phyloP scores from a whole-genome alignment of 2,329 filamentous ascomycete species.

The Ascosphaera apis region DNA sequence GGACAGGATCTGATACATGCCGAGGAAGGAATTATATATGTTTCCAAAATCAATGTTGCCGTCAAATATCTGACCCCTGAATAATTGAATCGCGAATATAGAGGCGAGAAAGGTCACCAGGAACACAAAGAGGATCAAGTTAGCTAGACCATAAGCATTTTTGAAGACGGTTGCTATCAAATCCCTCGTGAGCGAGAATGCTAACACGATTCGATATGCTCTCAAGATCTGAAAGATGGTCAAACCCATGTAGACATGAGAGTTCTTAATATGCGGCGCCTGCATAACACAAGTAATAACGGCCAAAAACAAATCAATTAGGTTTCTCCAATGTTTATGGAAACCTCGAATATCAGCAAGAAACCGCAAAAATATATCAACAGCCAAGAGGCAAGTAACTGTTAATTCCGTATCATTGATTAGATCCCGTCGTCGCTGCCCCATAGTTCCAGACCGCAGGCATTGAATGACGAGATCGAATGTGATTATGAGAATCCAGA shows the following conservation, averaged over 20 bases:
- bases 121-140: slow-evolving; percentile 90
- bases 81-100: slow-evolving; percentile 81
- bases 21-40: slow-evolving; percentile 87
- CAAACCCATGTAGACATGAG: slow-evolving; percentile 60
- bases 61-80: slow-evolving; percentile 59
- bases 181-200: slow-evolving; percentile 64
- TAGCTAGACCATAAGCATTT: slow-evolving; percentile 76
- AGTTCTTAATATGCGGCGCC: slow-evolving; percentile 53
- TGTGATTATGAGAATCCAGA: slow-evolving; percentile 65
- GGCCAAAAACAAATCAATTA: slow-evolving; percentile 59
- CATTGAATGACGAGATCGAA: slow-evolving; percentile 62
- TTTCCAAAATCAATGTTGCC: slow-evolving; percentile 62
- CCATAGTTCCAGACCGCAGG: slow-evolving; percentile 56
- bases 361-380: slow-evolving; percentile 67
- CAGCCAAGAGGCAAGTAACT: slow-evolving; percentile 53
- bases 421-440: slow-evolving; percentile 32
- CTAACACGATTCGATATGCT: slow-evolving; percentile 76
- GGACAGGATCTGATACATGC: slow-evolving; percentile 92
- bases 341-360: slow-evolving; percentile 61
- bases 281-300: slow-evolving; percentile 68
- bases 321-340: slow-evolving; percentile 47
- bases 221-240: slow-evolving; percentile 83
- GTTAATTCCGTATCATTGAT: slow-evolving; percentile 51
- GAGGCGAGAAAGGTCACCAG: slow-evolving; percentile 82
- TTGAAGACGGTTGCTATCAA: slow-evolving; percentile 72